Percentiles rank a stretch among this genome's conserved stretches.
These are phyloP conservation scores for Sanghuangporus weigelae DNA, from an alignment of 1,284 basidiomycete genomes.

Conservation along the genomic window DNA sequence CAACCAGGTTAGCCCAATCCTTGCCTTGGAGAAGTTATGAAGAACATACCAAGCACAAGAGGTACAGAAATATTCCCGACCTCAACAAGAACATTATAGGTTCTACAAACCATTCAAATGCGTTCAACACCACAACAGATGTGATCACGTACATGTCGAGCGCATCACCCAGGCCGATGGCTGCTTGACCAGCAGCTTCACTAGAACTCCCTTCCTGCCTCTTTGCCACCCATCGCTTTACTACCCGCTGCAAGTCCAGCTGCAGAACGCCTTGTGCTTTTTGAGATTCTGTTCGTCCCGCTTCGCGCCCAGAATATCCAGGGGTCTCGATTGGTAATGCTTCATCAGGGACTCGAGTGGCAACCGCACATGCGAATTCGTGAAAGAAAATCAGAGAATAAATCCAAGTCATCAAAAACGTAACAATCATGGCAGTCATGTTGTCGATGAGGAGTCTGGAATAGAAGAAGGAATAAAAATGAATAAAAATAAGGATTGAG, in stretches of 20 bases:
- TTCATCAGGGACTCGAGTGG: not conserved
- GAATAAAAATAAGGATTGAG: not conserved
- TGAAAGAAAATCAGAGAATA: not conserved
- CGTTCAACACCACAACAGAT: not conserved
- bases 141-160: constrained; percentile 41
- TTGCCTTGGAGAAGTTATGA: not conserved
- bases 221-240: not conserved
- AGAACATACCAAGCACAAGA: constrained; percentile 39
- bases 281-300: not conserved
- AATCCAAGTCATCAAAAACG: not conserved
- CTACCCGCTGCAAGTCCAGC: not conserved
- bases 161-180: constrained; percentile 38
- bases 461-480: not conserved
- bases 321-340: not conserved
- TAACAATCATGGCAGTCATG: constrained; percentile 5
- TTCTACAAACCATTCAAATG: constrained; percentile 28
- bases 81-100: constrained; percentile 41
- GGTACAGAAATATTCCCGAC: constrained; percentile 37
- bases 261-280: not conserved
- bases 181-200: constrained; percentile 20
- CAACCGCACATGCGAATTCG: not conserved
- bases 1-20: not conserved
- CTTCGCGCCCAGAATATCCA: not conserved
- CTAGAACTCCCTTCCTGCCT: constrained; percentile 18
- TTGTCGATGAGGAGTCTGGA: not conserved